Conservation (phyloP, 2,329 filamentous ascomycete genomes). For the Ceratocystiopsis sp. region DNA sequence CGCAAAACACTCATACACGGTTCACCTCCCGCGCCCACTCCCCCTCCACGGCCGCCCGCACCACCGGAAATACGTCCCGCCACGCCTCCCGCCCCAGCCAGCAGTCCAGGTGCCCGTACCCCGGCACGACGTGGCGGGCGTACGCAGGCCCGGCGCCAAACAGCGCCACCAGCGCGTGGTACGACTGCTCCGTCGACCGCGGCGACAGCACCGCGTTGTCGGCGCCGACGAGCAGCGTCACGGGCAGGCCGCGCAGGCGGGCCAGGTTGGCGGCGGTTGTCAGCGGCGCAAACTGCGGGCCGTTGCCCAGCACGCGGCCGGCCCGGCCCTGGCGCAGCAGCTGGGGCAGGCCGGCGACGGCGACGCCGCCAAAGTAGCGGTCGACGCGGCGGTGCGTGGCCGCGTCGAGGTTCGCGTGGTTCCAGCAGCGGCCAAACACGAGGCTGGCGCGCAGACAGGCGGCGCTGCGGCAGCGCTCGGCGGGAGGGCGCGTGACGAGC, state of each 20-base stretch:
- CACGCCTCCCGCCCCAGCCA: constrained; percentile 45
- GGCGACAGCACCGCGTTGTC: constrained; percentile 40
- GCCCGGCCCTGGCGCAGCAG: constrained; percentile 38
- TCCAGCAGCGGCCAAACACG: constrained; percentile 48
- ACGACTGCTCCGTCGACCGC: constrained; percentile 34
- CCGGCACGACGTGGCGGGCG: constrained; percentile 32
- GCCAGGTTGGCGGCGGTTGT: constrained; percentile 31
- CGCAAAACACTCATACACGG: too few species aligned
- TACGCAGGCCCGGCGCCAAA: constrained; percentile 33
- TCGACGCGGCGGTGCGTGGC: constrained; percentile 45
- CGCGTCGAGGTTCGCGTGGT: constrained; percentile 46
- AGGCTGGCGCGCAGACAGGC: constrained; percentile 43
- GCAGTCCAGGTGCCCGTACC: constrained; percentile 43
- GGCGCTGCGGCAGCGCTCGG: constrained; percentile 46
- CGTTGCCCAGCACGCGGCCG: constrained; percentile 35
- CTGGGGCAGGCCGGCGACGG: constrained; percentile 38
- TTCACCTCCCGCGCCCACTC: too few species aligned
- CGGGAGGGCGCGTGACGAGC: constrained; percentile 23
- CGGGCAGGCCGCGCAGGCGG: constrained; percentile 33
- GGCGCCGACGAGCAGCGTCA: constrained; percentile 36
- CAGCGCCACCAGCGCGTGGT: constrained; percentile 31
- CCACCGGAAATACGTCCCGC: constrained; percentile 40
- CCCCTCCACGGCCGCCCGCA: constrained; percentile 38
- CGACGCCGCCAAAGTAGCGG: constrained; percentile 44
- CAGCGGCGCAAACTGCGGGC: constrained; percentile 27